Evolutionary conservation across 805 yeast species (phyloP), one percentile per base, ranked within the genome.

Genomic region (Candida nitratophila): DNA sequence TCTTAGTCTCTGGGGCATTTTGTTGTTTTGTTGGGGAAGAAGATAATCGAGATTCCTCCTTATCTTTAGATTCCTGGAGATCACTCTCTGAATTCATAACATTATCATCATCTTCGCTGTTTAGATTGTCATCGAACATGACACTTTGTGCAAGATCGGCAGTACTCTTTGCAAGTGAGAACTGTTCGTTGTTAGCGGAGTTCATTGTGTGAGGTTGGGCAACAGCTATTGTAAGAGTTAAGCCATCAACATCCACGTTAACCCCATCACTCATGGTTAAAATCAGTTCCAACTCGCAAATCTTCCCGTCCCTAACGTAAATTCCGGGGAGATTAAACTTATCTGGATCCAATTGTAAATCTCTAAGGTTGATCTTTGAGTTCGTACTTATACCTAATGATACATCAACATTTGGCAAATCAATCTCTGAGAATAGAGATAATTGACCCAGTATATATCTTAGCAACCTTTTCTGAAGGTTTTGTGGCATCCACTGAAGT

Each of bases 361-460:
- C 82, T 38, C 76, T 72, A 16, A 76, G 71, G 46, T 67, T 69
- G 60, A 72, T 73, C 60, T 67, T 50, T 37, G 66, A 64, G 44
- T 69, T 73, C 4, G 81, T 67, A 17, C 22, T 15, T 16, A 32
- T 15, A 1, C 86, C 86, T 19, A 86, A 65, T 5, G 95, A 81
- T 0, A 90, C 88, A 55, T 88, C 93, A 43, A 90, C 61, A 56
- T 88, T 84, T 17, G 88, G 83, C 17, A 88, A 68, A 60, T 89
- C 95, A 20, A 89, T 75, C 51, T 83, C 85, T 1, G 96, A 84
- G 56, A 90, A 86, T 36, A 90, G 65, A 15, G 90, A 79, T 37
- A 89, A 75, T 61, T 87, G 91, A 58, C 85, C 86, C 22, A 90
- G 73, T 4, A 89, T 77, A 61, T 87, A 88, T 37, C 85, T 77